Percentiles rank a stretch among this genome's conserved stretches.
Conservation (phyloP, 495 filamentous ascomycete species). For the Viridothelium virens region DNA sequence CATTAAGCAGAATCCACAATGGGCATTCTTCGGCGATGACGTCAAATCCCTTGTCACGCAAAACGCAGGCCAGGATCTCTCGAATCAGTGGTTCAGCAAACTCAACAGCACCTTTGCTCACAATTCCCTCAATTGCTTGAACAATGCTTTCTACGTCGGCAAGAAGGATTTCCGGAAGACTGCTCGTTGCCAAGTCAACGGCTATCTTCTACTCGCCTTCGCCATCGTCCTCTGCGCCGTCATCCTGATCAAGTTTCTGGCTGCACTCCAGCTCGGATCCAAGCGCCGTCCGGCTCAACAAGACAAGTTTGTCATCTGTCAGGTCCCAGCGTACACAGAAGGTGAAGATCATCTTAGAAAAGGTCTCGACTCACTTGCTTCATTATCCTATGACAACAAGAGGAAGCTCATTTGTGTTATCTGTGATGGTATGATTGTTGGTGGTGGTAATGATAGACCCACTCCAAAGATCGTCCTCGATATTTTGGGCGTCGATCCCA, state of each 20-base stretch:
- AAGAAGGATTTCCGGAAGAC: constrained; percentile 74
- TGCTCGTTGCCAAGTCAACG: constrained; percentile 76
- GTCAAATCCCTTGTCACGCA: constrained; percentile 60
- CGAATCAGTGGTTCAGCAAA: constrained; percentile 48
- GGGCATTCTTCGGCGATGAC: constrained; percentile 58
- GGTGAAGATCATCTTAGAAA: constrained; percentile 90
- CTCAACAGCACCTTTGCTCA: constrained; percentile 40
- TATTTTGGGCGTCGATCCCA: constrained; percentile 93
- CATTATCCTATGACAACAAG: constrained; percentile 95
- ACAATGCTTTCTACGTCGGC: constrained; percentile 76
- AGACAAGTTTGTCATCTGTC: constrained; percentile 98
- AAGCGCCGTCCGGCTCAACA: constrained; percentile 84
- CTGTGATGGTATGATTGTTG: constrained; percentile 93
- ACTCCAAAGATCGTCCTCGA: constrained; percentile 97
- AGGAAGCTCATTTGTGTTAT: constrained; percentile 88
- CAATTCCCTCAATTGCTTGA: constrained; percentile 66
- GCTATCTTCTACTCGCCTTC: constrained; percentile 83
- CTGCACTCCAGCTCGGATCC: constrained; percentile 86
- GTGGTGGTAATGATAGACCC: constrained; percentile 90
- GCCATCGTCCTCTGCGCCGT: constrained; percentile 72
- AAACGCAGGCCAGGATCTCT: constrained; percentile 73
- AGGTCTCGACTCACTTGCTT: constrained; percentile 87
- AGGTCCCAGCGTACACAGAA: constrained; percentile 96
- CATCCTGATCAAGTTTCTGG: constrained; percentile 82
- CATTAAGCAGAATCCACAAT: constrained; percentile 41